Evolutionary conservation across 371 early-diverging fungal species (phyloP).

Genomic region (Coemansia sp.): DNA sequence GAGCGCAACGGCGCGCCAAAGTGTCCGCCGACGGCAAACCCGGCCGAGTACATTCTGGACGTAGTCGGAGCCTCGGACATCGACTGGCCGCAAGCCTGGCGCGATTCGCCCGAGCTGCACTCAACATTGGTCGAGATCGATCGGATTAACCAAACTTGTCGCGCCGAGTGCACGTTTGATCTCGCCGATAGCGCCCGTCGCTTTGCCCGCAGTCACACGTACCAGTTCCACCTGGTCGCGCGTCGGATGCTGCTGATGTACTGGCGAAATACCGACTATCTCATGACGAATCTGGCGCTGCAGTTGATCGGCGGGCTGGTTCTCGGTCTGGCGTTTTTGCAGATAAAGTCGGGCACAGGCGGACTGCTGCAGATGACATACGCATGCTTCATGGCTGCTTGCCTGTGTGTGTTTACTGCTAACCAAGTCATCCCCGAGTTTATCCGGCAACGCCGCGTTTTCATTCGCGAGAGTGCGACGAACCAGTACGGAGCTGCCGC

Average conservation of each 20-base stretch:
- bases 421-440: constrained; percentile 74
- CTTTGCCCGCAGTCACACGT: constrained; percentile 47
- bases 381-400: constrained; percentile 68
- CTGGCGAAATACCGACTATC: constrained; percentile 64
- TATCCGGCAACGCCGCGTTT: constrained; percentile 68
- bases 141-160: constrained; percentile 44
- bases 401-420: constrained; percentile 65
- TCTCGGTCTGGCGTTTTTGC: constrained; percentile 76
- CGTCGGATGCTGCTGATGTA: constrained; percentile 56
- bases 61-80: constrained; percentile 55
- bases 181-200: constrained; percentile 22
- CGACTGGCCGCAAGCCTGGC: constrained; percentile 62
- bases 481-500: constrained; percentile 73
- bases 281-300: constrained; percentile 55
- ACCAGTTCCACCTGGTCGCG: constrained; percentile 52
- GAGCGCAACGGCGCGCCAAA: constrained; percentile 59
- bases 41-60: constrained; percentile 73
- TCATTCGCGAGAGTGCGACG: constrained; percentile 67
- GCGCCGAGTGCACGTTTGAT: constrained; percentile 12
- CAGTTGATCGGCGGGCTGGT: constrained; percentile 53
- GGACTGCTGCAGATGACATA: constrained; percentile 74
- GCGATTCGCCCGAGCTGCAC: constrained; percentile 37
- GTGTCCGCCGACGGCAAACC: constrained; percentile 60
- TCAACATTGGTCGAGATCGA: constrained; percentile 25
- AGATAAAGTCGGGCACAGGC: constrained; percentile 55